Conservation (phyloP, 2,329 filamentous ascomycete species). For the Oidium heveae region DNA sequence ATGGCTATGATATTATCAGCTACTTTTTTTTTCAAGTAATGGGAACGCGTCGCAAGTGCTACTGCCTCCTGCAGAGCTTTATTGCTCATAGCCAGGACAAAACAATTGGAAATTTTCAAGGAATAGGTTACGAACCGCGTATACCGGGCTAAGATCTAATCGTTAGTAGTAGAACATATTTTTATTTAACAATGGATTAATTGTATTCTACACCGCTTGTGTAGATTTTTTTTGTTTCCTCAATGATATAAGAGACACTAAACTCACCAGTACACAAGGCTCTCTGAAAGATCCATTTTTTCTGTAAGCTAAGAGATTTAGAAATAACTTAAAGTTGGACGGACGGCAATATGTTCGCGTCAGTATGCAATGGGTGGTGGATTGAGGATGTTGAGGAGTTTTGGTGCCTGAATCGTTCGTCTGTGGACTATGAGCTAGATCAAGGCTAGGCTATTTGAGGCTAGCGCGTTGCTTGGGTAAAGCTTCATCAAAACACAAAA, state of each 20-base stretch:
- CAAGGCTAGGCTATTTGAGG: too few species aligned
- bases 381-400: too few species aligned
- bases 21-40: conserved; percentile 2
- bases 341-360: too few species aligned
- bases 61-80: too few species aligned
- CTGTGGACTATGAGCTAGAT: too few species aligned
- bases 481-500: too few species aligned
- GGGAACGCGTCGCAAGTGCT: not conserved
- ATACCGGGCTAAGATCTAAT: conserved; percentile 50
- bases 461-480: too few species aligned
- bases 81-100: not conserved
- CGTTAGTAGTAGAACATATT: not conserved
- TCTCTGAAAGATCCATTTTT: conserved; percentile 45
- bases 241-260: conserved; percentile 7
- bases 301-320: not conserved
- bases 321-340: too few species aligned
- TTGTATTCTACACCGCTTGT: not conserved
- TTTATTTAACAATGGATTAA: not conserved
- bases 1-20: conserved; percentile 29
- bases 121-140: conserved; percentile 58
- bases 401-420: too few species aligned
- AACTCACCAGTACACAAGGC: conserved; percentile 36
- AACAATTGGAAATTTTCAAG: conserved; percentile 1
- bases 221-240: not conserved
- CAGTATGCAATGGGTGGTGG: too few species aligned